phyloP scores from a whole-genome alignment of 345 rosid species.

The Ceriops decandra region DNA sequence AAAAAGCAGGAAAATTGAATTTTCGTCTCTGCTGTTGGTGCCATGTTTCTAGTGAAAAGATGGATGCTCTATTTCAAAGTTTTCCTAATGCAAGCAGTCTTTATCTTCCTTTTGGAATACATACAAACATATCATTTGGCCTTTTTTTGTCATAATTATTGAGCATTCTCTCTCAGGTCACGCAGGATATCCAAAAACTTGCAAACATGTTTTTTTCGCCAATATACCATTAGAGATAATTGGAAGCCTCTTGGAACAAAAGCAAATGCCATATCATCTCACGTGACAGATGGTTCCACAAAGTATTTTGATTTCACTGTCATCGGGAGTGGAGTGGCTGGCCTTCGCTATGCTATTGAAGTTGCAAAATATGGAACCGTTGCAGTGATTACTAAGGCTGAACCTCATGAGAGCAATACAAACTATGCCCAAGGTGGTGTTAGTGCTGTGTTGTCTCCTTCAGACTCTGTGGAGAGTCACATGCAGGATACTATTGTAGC shows the following conservation, averaged over 20 bases:
- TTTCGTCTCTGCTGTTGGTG: neutral
- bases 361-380: constrained; percentile 91
- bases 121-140: constrained; percentile 7
- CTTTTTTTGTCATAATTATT: neutral
- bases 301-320: constrained; percentile 82
- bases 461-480: constrained; percentile 97
- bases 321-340: constrained; percentile 97
- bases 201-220: constrained; percentile 37
- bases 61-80: neutral
- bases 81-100: neutral
- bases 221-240: constrained; percentile 19
- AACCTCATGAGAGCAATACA: constrained; percentile 96
- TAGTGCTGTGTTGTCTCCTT: constrained; percentile 89
- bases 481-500: constrained; percentile 94
- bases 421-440: constrained; percentile 99
- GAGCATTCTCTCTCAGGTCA: constrained; percentile 44
- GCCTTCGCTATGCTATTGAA: constrained; percentile 89
- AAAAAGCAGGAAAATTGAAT: no score
- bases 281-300: constrained; percentile 46
- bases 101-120: neutral
- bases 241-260: constrained; percentile 34
- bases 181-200: constrained; percentile 42
- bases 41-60: neutral
- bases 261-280: constrained; percentile 28
- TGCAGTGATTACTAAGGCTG: constrained; percentile 89